Base-by-base conservation (phyloP, 495 filamentous ascomycete genomes). In the Oidiodendron maius region DNA sequence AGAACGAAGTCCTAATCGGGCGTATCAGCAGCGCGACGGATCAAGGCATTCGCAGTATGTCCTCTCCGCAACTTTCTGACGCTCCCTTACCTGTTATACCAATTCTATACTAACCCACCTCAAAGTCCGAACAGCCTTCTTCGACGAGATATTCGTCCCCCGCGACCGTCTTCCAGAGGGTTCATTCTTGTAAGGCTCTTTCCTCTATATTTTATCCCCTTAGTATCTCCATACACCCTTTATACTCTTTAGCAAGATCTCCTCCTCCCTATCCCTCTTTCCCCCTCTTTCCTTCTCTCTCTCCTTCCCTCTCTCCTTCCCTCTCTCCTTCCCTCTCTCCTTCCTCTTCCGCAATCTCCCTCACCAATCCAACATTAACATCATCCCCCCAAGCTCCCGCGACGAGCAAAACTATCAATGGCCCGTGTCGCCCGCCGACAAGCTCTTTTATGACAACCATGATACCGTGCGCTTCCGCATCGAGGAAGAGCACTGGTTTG, bases 381-480 rank as follows among this genome's bases (percentile, higher is more conserved):
- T 30, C 18, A 32, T 18, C 34, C 40, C 40, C 61, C 53, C 56
- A 54, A 37, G 61, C 58, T 8, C 58, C 59, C 9, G 54, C 58
- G 17, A 60, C 54, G 3, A 58, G 60, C 40, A 40, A 52, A 28
- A 56, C 58, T 23, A 35, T 58, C 20, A 56, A 58, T 9, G 56
- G 52, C 10, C 54, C 50, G 5, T 54, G 57, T 15, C 12, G 4
- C 84, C 85, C 0, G 84, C 76, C 13, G 69, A 81, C 20, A 71
- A 76, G 13, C 80, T 91, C 61, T 93, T 82, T 58, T 95, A 87
- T 66, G 93, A 98, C 66, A 83, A 83, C 48, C 80, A 87, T 54
- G 93, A 97, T 67, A 72, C 84, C 49, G 91, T 95, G 8, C 82
- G 89, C 12, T 86, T 96, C 59, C 76, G 85, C 18, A 80, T 97